Percentiles rank a stretch among this genome's conserved stretches.
Evolutionary conservation across 2,329 filamentous ascomycete species (phyloP).

Genomic region (Trichophaea hybrida): DNA sequence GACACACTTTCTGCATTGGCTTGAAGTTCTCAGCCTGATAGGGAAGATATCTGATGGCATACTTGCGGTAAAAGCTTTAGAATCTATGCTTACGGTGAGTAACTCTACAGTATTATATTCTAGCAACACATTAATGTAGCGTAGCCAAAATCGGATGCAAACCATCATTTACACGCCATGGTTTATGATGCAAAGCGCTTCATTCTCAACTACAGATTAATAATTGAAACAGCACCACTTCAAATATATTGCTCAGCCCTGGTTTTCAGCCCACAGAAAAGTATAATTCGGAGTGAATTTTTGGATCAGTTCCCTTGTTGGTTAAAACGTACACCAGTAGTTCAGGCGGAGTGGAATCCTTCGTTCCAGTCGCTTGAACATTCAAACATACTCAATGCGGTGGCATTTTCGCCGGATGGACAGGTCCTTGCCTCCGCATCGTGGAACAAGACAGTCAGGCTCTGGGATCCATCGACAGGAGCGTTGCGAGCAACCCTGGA

Average conservation of each 20-base stretch:
- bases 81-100: not conserved
- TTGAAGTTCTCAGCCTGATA: slow-evolving; percentile 21
- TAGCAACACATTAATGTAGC: not conserved
- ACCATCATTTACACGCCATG: not conserved
- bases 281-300: not conserved
- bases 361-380: slow-evolving; percentile 81
- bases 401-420: slow-evolving; percentile 71
- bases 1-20: slow-evolving; percentile 21
- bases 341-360: slow-evolving; percentile 19
- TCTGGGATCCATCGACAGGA: no score
- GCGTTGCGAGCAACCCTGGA: no score
- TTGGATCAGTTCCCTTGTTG: not conserved
- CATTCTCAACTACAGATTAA: no score
- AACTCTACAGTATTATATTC: not conserved
- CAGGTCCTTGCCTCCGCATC: no score
- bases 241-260: not conserved
- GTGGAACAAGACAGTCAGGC: no score
- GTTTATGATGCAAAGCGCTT: not conserved
- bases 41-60: not conserved
- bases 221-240: no score
- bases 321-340: not conserved
- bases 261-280: not conserved
- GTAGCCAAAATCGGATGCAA: not conserved
- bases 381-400: not conserved
- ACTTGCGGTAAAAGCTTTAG: not conserved